Conservation (phyloP, 169 alveolate species). For the Besnoitia besnoiti region DNA sequence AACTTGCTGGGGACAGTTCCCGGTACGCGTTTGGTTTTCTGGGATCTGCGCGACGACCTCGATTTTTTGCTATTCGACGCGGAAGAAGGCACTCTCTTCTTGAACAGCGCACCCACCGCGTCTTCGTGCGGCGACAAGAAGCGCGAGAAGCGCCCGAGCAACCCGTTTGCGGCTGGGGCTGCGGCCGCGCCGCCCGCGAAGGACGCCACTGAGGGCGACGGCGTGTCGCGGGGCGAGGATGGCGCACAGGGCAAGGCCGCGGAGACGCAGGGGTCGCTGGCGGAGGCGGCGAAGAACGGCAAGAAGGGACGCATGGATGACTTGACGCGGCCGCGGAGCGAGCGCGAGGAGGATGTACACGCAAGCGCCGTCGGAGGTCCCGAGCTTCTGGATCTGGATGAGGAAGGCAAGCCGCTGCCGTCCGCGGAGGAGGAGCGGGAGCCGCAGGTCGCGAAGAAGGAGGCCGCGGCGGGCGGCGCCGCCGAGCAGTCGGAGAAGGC, state of each 20-base stretch:
- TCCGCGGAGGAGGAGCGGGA: not conserved
- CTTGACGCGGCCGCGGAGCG: not conserved
- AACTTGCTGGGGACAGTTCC: constrained; percentile 85
- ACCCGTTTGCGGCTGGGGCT: constrained; percentile 7
- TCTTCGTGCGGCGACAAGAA: not conserved
- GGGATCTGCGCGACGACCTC: constrained; percentile 88
- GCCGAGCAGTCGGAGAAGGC: constrained; percentile 48
- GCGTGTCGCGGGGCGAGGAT: not conserved
- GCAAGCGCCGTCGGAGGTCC: constrained; percentile 49
- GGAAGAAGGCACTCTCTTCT: constrained; percentile 77
- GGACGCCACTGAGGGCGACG: not conserved
- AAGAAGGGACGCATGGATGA: not conserved
- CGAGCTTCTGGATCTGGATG: constrained; percentile 63
- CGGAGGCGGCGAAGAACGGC: not conserved
- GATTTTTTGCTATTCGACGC: constrained; percentile 77
- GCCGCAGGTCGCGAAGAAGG: not conserved
- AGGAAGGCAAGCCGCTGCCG: constrained; percentile 61
- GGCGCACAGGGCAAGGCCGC: not conserved
- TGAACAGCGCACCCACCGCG: constrained; percentile 68
- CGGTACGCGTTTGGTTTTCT: constrained; percentile 85
- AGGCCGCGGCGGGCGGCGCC: constrained; percentile 7
- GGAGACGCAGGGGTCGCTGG: not conserved
- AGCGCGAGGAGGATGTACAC: not conserved
- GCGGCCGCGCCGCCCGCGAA: constrained; percentile 11
- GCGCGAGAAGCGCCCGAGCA: constrained; percentile 28